Evolutionary conservation across 2,329 filamentous ascomycete genomes (phyloP).

Genomic region (Fusarium luffae): DNA sequence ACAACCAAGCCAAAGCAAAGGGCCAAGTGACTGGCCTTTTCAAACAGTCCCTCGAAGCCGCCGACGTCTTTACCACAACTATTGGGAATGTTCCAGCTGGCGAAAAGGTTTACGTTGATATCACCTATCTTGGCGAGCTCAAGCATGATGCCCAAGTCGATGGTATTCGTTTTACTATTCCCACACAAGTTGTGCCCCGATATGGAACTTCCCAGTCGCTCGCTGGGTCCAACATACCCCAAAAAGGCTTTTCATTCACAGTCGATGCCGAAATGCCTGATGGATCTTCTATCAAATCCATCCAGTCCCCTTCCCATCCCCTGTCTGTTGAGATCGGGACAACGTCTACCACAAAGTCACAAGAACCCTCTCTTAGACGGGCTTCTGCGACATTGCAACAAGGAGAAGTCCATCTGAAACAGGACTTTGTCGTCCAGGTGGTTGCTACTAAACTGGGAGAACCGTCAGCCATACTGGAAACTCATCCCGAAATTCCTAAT

Average conservation of each 20-base stretch:
- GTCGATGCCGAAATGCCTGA: slow-evolving; percentile 60
- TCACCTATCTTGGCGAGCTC: slow-evolving; percentile 75
- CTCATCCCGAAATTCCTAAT: slow-evolving; percentile 68
- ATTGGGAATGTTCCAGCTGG: slow-evolving; percentile 74
- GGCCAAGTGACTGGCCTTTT: slow-evolving; percentile 74
- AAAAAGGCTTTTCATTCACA: slow-evolving; percentile 45
- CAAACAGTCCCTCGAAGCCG: slow-evolving; percentile 67
- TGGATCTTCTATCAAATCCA: slow-evolving; percentile 66
- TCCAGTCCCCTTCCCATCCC: slow-evolving; percentile 76
- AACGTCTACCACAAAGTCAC: slow-evolving; percentile 54
- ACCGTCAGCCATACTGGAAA: slow-evolving; percentile 74
- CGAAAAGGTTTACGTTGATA: slow-evolving; percentile 67
- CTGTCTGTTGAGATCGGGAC: slow-evolving; percentile 73
- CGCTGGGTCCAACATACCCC: background rate
- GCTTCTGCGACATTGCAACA: slow-evolving; percentile 71
- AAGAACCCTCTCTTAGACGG: slow-evolving; percentile 64
- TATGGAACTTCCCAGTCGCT: slow-evolving; percentile 60
- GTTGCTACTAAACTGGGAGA: slow-evolving; percentile 67
- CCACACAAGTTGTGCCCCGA: slow-evolving; percentile 72
- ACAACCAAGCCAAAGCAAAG: slow-evolving; percentile 65
- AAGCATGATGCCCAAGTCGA: slow-evolving; percentile 77
- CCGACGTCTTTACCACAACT: slow-evolving; percentile 75
- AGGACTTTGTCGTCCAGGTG: slow-evolving; percentile 75
- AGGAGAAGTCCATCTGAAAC: slow-evolving; percentile 63
- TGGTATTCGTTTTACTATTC: slow-evolving; percentile 75